phyloP scores from a whole-genome alignment of 2,329 filamentous ascomycete genomes.

The Alternaria arbusti region DNA sequence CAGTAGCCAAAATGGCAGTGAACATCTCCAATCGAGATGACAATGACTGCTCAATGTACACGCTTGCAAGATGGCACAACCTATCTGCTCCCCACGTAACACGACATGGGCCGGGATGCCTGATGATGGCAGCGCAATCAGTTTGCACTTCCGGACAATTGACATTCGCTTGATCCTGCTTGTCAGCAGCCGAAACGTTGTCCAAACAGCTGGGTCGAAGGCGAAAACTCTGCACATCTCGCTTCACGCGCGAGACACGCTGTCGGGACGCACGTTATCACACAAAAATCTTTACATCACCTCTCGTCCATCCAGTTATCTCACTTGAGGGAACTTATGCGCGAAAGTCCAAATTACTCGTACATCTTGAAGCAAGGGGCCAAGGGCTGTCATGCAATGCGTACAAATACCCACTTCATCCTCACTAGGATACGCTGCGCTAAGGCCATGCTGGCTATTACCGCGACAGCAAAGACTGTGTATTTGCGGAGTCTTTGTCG shows the following conservation, averaged over 20 bases:
- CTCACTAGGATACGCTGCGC: slow-evolving; percentile 2
- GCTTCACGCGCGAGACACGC: slow-evolving; percentile 27
- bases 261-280: slow-evolving; percentile 23
- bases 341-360: slow-evolving; percentile 6
- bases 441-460: background rate
- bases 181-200: slow-evolving; percentile 24
- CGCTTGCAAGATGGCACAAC: slow-evolving; percentile 13
- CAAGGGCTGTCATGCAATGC: slow-evolving; percentile 3
- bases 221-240: slow-evolving; percentile 25
- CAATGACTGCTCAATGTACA: slow-evolving; percentile 7
- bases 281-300: slow-evolving; percentile 7
- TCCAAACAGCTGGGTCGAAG: slow-evolving; percentile 31
- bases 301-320: slow-evolving; percentile 3
- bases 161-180: slow-evolving; percentile 18
- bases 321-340: slow-evolving; percentile 3
- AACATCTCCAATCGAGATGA: slow-evolving; percentile 21
- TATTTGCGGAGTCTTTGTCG: background rate
- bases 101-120: slow-evolving; percentile 8
- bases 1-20: slow-evolving; percentile 15
- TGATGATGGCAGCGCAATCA: slow-evolving; percentile 14
- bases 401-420: background rate
- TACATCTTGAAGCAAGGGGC: slow-evolving; percentile 18
- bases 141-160: slow-evolving; percentile 21
- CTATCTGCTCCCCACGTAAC: slow-evolving; percentile 13
- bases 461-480: background rate